Conservation (phyloP, 208 protist genomes). For the Entamoeba nuttalli region DNA sequence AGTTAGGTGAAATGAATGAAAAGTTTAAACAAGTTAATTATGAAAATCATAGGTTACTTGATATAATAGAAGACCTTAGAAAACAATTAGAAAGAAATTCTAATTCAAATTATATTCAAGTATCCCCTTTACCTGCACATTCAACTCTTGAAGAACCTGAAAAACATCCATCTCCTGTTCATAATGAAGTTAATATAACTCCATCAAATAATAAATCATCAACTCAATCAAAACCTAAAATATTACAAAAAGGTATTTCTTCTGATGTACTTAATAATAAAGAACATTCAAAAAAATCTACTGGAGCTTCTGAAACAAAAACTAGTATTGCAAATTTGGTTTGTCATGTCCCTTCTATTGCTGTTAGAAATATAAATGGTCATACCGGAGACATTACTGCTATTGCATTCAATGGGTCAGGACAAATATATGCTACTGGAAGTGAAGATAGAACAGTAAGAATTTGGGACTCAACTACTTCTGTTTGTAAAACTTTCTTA, state of each 20-base stretch:
- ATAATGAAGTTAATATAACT: not conserved
- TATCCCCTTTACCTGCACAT: not conserved
- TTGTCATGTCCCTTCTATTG: not conserved
- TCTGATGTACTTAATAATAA: too few species aligned
- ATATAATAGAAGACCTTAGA: not conserved
- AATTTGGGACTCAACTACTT: not conserved
- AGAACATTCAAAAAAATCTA: not conserved
- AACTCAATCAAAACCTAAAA: not conserved
- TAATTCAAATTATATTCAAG: not conserved
- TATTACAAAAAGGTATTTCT: not conserved
- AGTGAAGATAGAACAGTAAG: not conserved
- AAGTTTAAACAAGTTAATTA: not conserved
- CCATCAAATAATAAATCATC: too few species aligned
- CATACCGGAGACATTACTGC: not conserved
- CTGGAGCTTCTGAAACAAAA: not conserved
- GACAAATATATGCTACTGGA: not conserved
- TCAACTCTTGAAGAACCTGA: not conserved
- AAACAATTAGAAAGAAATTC: not conserved
- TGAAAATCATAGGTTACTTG: not conserved
- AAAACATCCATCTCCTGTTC: not conserved
- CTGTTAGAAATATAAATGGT: not conserved
- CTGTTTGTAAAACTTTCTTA: not conserved
- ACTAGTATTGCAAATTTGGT: not conserved
- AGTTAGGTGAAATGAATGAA: not conserved
- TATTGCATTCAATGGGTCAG: not conserved